Evolutionary conservation across 106 monocot genomes (phyloP).

Genomic region (Triglochin maritima): DNA sequence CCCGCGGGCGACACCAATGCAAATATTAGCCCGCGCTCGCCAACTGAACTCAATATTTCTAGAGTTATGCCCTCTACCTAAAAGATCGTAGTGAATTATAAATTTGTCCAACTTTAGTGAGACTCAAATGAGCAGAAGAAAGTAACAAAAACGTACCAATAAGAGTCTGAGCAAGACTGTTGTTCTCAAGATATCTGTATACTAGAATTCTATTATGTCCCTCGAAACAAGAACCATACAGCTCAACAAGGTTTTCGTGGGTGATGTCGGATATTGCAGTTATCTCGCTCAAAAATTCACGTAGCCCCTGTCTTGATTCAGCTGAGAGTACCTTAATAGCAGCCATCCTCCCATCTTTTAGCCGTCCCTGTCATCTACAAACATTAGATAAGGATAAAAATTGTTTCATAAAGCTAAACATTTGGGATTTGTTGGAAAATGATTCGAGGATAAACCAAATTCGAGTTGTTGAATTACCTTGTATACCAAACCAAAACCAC

Average conservation of each 20-base stretch:
- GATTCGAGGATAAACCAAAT: background rate
- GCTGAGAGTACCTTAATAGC: constrained; percentile 4
- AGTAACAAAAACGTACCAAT: background rate
- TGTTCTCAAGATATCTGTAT: constrained; percentile 4
- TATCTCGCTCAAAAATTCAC: constrained; percentile 5
- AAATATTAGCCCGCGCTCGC: constrained; percentile 15
- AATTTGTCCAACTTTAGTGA: background rate
- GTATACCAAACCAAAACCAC: constrained; percentile 59
- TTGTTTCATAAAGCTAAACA: background rate
- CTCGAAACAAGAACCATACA: constrained; percentile 5
- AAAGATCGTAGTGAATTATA: background rate
- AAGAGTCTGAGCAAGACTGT: constrained; percentile 6
- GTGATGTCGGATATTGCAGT: constrained; percentile 1
- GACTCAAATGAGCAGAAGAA: background rate
- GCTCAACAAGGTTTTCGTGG: constrained; percentile 1
- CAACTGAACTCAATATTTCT: constrained; percentile 13
- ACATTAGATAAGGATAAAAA: background rate
- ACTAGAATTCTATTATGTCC: constrained; percentile 5
- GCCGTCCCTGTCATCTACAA: background rate
- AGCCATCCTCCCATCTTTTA: constrained; percentile 5
- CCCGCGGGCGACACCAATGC: constrained; percentile 23
- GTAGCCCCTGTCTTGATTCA: constrained; percentile 2
- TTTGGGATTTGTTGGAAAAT: background rate
- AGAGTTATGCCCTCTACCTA: constrained; percentile 3
- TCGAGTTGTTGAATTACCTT: constrained; percentile 20